A percentile compares a stretch with the other conserved stretches of the same genome.
These are phyloP conservation scores for Eremomyces bilateralis DNA, from an alignment of 495 filamentous ascomycete genomes.

Conservation along the genomic window DNA sequence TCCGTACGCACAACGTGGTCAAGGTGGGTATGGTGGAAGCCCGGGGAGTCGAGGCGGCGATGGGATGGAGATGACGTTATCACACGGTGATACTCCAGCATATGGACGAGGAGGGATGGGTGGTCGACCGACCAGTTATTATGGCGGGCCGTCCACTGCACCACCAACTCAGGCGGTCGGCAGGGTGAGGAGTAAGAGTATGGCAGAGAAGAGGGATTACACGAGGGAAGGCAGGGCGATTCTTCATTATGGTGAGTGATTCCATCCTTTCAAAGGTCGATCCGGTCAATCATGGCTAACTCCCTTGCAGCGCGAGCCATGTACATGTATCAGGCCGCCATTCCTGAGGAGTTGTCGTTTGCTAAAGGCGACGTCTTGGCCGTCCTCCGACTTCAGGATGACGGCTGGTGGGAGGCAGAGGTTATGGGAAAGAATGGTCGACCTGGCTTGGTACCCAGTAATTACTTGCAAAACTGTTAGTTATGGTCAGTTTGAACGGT, in stretches of 20 bases:
- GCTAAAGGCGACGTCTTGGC: constrained; percentile 80
- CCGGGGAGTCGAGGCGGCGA: constrained; percentile 7
- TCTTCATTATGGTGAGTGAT: constrained; percentile 72
- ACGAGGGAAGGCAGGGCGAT: constrained; percentile 74
- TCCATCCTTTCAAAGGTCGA: neutral
- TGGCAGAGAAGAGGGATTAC: constrained; percentile 50
- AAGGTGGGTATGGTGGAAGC: constrained; percentile 21
- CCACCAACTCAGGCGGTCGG: constrained; percentile 12
- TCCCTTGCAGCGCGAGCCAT: constrained; percentile 58
- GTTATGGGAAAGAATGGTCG: constrained; percentile 53
- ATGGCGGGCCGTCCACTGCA: constrained; percentile 33
- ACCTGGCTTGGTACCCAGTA: constrained; percentile 82
- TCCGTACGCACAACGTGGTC: constrained; percentile 38
- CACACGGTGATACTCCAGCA: too few species aligned
- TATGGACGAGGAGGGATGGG: too few species aligned
- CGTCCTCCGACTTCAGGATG: constrained; percentile 80
- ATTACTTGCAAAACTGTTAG: constrained; percentile 68
- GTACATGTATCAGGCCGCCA: constrained; percentile 85
- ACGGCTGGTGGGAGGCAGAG: constrained; percentile 99
- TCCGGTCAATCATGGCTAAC: constrained; percentile 5
- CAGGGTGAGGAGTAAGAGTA: constrained; percentile 55
- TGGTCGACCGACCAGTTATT: constrained; percentile 30
- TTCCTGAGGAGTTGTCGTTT: constrained; percentile 87
- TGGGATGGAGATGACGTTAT: too few species aligned
- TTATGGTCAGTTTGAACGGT: neutral